Evolutionary conservation across 1,139 yeast species (phyloP), one percentile per base, ranked within the genome.

Genomic region (Candida pseudoviswanathii): DNA sequence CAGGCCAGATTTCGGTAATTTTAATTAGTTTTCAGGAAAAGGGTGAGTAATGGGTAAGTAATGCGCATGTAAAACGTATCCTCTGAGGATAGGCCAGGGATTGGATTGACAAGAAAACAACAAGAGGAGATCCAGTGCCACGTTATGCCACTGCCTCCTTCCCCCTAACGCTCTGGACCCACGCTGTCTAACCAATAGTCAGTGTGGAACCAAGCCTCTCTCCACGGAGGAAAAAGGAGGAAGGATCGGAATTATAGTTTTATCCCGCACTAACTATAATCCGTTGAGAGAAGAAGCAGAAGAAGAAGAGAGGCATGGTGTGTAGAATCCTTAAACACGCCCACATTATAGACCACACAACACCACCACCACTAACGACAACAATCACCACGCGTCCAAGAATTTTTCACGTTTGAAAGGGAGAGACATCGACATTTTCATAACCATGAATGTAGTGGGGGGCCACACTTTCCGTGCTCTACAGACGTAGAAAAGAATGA

Each of bases 301-400:
- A 16, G 16, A 16, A 16, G 16, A 16, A 16, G 16, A 16, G 16
- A 16, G 16, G 16, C 16, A 16, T 16, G 16, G 16, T 16, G 16
- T 16, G 16, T 16, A 16, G 16, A 16, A 16, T 16, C 16, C 16
- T 16, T 16, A 16, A 16, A 16, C 16, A 16, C 16, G 16, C 16
- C 16, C 16, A 16, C 16, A 16, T 16, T 16, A 16, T 16, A 16
- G 16, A 16, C 16, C 16, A 16, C 16, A 9, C 36, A 32, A 32
- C 36, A 32, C 10, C 6, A 3, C 5, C 25, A 34, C 4, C 22
- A 34, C 16, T 16, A 16, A 16, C 16, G 16, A 21, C 22, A 34
- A 16, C 22, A 16, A n/a, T 21, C 22, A 34, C 10, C 10, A 36
- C 40, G 40, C 40, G 40, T 36, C 40, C 40, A 36, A 36, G 40